Conservation (phyloP, 179 eudicot genomes). For the Camellia oleifera region DNA sequence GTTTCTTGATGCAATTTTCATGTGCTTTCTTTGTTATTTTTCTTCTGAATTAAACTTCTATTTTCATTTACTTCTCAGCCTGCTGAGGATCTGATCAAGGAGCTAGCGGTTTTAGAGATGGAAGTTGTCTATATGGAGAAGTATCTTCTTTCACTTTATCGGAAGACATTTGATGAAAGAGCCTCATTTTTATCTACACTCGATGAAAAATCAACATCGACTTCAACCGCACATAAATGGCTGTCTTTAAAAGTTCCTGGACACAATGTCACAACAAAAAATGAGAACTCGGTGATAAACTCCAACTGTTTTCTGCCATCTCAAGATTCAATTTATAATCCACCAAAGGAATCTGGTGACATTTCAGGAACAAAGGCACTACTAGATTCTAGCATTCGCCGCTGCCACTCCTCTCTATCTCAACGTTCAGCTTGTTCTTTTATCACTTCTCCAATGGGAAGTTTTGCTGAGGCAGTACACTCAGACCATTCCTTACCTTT, state of each 20-base stretch:
- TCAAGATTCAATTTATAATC: slow-evolving; percentile 19
- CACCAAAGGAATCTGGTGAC: slow-evolving; percentile 13
- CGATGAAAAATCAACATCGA: slow-evolving; percentile 10
- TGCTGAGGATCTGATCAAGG: slow-evolving; percentile 42
- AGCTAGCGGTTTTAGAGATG: slow-evolving; percentile 45
- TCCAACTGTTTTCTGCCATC: slow-evolving; percentile 21
- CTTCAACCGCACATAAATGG: slow-evolving; percentile 9
- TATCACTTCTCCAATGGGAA: slow-evolving; percentile 30
- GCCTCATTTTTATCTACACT: slow-evolving; percentile 19
- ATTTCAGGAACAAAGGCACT: slow-evolving; percentile 23
- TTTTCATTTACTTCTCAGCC: slow-evolving; percentile 35
- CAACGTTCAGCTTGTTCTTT: slow-evolving; percentile 39
- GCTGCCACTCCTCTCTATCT: slow-evolving; percentile 69
- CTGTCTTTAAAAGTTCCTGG: slow-evolving; percentile 26
- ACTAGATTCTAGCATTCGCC: slow-evolving; percentile 37
- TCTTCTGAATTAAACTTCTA: neutral
- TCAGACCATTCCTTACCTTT: slow-evolving; percentile 46
- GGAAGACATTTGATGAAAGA: slow-evolving; percentile 41
- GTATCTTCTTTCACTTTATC: slow-evolving; percentile 55
- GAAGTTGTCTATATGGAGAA: slow-evolving; percentile 64
- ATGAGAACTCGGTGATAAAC: slow-evolving; percentile 28
- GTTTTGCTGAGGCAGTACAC: slow-evolving; percentile 25
- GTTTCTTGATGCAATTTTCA: neutral
- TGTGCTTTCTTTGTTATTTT: neutral
- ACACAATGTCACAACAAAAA: slow-evolving; percentile 26